Evolutionary conservation across 2,329 filamentous ascomycete species (phyloP), one percentile per base, ranked within the genome.

Genomic region (Bipolaris victoriae): DNA sequence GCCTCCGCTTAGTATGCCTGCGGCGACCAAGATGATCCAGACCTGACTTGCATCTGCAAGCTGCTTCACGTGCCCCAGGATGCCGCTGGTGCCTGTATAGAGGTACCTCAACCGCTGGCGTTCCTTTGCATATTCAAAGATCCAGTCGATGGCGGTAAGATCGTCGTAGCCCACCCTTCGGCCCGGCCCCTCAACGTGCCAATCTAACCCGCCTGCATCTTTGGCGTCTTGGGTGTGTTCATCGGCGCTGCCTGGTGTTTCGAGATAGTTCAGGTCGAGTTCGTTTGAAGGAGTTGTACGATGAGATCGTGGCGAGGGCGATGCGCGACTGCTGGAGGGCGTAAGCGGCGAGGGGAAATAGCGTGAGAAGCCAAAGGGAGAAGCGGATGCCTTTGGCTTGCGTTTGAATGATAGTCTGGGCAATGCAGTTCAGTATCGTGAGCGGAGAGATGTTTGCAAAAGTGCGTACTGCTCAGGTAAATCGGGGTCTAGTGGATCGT

Each of bases 121-220:
- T 79, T 99, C 95, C 76, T 97, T 97, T 50, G 91, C 95, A 73
- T 98, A 97, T 77, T 99, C 95, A 69, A 97, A 98, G 73, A 98
- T 98, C 95, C 95, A 99, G 80, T 99, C 95, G 75, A 99, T 99
- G 57, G 95, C 94, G 15, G 94, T 97, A 75, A 97, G 82, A 78
- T 99, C 90, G 72, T 97, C 94, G 79, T 99, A 99, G 52, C 91
- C 94, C 36, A 97, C 93, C 71, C 95, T 87, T 51, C 92, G 86
- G 1, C 93, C 93, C 0, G 91, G 92, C 0, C 92, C 92, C 76
- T 97, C 94, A 46, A 89, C 84, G 73, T 96, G 90, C 94, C 94
- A 98, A 76, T 98, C 94, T 18, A 80, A 64, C 0, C 75, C 76
- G 13, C 65, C 72, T 22, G 76, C 73, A 61, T 82, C 80, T 62